Evolutionary conservation across 345 rosid species (phyloP).

Genomic region (Geranium rotundifolium): DNA sequence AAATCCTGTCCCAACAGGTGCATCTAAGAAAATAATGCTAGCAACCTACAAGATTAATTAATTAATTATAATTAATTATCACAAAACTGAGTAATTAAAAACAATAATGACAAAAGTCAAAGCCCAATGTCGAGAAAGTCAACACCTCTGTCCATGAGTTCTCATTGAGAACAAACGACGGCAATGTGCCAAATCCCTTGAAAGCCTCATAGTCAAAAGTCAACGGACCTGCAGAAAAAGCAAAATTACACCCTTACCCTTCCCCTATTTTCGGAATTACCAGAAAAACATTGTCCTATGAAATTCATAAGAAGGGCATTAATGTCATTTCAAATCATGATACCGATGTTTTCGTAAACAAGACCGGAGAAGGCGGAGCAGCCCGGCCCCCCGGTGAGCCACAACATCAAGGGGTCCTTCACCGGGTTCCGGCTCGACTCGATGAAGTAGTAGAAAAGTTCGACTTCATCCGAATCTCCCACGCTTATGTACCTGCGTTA

Average conservation of each 20-base stretch:
- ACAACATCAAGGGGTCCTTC: constrained; percentile 19
- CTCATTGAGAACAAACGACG: constrained; percentile 12
- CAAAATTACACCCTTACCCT: neutral
- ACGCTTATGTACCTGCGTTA: constrained; percentile 19
- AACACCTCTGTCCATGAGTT: constrained; percentile 27
- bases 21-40: constrained; percentile 23
- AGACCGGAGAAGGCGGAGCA: constrained; percentile 19
- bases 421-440: constrained; percentile 19
- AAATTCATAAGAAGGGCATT: neutral
- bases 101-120: no score
- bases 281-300: no score
- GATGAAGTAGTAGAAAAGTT: constrained; percentile 18
- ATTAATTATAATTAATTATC: no score
- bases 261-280: no score
- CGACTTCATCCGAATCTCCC: constrained; percentile 16
- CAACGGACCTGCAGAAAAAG: constrained; percentile 18
- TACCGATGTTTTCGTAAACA: constrained; percentile 17
- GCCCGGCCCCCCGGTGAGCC: constrained; percentile 29
- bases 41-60: constrained; percentile 11
- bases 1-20: constrained; percentile 32
- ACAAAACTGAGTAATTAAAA: no score
- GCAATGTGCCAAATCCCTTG: constrained; percentile 7
- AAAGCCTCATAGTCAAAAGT: constrained; percentile 15
- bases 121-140: no score
- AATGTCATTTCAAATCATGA: neutral